Evolutionary conservation across 352 stramenopile species (phyloP).

Genomic region (Phytophthora colocasiae): DNA sequence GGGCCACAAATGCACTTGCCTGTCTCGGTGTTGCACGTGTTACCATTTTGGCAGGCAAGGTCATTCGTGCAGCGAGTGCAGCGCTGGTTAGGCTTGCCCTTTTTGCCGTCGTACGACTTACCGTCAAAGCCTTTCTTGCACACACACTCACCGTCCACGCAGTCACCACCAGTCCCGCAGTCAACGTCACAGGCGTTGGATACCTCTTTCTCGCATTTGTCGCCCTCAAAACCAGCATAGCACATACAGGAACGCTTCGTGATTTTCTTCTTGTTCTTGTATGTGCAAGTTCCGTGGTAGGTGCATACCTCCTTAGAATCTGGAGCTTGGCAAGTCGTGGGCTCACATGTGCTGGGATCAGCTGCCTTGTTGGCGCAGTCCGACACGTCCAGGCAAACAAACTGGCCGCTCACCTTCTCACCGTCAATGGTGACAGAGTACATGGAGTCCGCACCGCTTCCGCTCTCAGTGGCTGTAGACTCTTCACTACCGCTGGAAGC

Average conservation of each 20-base stretch:
- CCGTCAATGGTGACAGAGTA: constrained; percentile 66
- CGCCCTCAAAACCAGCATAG: constrained; percentile 55
- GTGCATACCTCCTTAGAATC: constrained; percentile 61
- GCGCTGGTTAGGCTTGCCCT: constrained; percentile 55
- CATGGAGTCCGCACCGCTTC: constrained; percentile 40
- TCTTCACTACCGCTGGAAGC: constrained; percentile 26
- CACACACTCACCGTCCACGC: constrained; percentile 53
- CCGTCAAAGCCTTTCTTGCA: constrained; percentile 62
- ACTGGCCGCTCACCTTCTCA: constrained; percentile 59
- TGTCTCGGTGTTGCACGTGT: constrained; percentile 57
- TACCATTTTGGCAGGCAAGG: constrained; percentile 59
- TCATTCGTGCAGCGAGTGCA: constrained; percentile 64
- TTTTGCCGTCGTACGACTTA: constrained; percentile 48
- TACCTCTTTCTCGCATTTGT: constrained; percentile 58
- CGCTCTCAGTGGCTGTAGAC: constrained; percentile 29
- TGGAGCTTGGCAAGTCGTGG: constrained; percentile 44
- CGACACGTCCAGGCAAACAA: constrained; percentile 61
- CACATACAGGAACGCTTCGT: constrained; percentile 59
- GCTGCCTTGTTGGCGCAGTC: constrained; percentile 68
- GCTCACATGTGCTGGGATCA: constrained; percentile 49
- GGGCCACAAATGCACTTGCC: constrained; percentile 61
- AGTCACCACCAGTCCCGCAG: constrained; percentile 59
- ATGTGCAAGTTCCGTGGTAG: constrained; percentile 79
- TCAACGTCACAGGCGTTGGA: constrained; percentile 63
- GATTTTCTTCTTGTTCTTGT: constrained; percentile 69